Conservation (phyloP, 1,284 basidiomycete genomes). For the Cryptococcus depauperatus region DNA sequence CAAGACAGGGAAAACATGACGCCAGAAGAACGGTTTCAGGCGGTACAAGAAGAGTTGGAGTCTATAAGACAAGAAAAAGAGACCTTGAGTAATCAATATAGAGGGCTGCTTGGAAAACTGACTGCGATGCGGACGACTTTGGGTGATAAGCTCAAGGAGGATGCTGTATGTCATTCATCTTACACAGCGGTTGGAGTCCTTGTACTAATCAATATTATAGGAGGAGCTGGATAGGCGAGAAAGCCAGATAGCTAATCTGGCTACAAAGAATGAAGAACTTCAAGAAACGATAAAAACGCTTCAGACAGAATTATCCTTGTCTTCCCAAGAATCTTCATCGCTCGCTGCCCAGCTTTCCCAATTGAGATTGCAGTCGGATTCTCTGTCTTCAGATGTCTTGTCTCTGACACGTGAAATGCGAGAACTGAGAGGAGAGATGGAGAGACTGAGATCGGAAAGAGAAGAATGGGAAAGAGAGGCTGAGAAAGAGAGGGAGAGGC, state of each 20-base stretch:
- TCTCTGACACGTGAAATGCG: constrained; percentile 70
- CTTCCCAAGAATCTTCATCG: constrained; percentile 64
- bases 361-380: constrained; percentile 46
- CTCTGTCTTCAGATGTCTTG: constrained; percentile 59
- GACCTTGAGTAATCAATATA: constrained; percentile 72
- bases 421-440: constrained; percentile 71
- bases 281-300: constrained; percentile 61
- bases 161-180: constrained; percentile 64
- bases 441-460: constrained; percentile 69
- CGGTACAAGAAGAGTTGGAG: constrained; percentile 44
- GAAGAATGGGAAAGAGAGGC: constrained; percentile 81
- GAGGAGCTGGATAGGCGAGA: constrained; percentile 92
- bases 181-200: not conserved
- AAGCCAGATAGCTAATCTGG: constrained; percentile 65
- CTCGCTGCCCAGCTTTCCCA: constrained; percentile 60
- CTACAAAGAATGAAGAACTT: constrained; percentile 67
- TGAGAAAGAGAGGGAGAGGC: constrained; percentile 61
- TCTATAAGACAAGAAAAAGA: constrained; percentile 67
- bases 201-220: constrained; percentile 48
- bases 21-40: constrained; percentile 11
- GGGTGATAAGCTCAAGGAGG: constrained; percentile 89
- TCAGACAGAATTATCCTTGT: constrained; percentile 64
- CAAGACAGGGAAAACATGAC: not conserved
- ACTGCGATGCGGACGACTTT: constrained; percentile 88
- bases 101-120: constrained; percentile 74